phyloP scores from a whole-genome alignment of 2,329 filamentous ascomycete genomes.

The Ilyonectria sp. region DNA sequence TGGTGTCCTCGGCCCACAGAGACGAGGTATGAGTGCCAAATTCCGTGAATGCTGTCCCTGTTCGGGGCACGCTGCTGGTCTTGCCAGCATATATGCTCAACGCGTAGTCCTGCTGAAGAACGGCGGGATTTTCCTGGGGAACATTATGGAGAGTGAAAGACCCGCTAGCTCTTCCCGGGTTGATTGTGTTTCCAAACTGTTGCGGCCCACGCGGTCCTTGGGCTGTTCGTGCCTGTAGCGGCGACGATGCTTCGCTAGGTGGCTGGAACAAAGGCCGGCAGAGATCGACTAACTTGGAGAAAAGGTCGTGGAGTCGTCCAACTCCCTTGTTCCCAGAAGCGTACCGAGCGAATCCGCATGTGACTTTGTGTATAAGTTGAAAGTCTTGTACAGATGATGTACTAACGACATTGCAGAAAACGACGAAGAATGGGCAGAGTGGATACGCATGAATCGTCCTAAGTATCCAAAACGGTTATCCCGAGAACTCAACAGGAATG shows the following conservation, averaged over 20 bases:
- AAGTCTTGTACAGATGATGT: slow-evolving; percentile 16
- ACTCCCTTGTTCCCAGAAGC: slow-evolving; percentile 3
- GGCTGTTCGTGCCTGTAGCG: background rate
- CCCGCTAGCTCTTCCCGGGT: background rate
- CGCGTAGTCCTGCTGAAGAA: slow-evolving; percentile 1
- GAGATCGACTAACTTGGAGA: slow-evolving; percentile 16
- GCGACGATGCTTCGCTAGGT: background rate
- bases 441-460: slow-evolving; percentile 19
- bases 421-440: slow-evolving; percentile 14
- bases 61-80: background rate
- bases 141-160: background rate
- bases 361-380: background rate
- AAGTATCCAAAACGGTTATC: too few relatives aligned
- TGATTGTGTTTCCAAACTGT: background rate
- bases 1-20: slow-evolving; percentile 17
- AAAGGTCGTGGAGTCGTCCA: slow-evolving; percentile 13
- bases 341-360: slow-evolving; percentile 4
- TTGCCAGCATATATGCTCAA: background rate
- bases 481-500: background rate
- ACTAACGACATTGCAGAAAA: slow-evolving; percentile 17
- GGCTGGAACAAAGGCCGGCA: slow-evolving; percentile 12
- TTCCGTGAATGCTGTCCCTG: background rate
- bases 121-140: background rate
- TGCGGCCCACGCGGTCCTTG: background rate
- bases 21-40: slow-evolving; percentile 6